Conservation (phyloP, 2,329 filamentous ascomycete species). For the Hymenoscyphus fructigenus region DNA sequence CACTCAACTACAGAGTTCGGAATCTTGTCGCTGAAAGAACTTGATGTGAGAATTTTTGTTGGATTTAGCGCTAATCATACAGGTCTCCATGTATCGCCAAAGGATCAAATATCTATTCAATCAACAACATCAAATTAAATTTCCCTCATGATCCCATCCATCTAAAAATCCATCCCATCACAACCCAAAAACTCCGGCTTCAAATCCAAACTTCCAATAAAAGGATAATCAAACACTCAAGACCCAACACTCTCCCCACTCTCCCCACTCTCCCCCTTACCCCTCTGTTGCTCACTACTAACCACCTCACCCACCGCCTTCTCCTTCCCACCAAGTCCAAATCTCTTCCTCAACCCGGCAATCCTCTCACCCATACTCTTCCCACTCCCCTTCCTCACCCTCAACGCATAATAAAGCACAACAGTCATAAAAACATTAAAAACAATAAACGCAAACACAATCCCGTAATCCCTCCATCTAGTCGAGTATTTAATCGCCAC, state of each 20-base stretch:
- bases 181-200: too few species aligned
- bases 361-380: not conserved
- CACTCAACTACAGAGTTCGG: too few species aligned
- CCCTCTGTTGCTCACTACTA: not conserved
- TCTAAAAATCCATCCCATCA: too few species aligned
- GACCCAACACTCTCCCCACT: not conserved
- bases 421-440: constrained; percentile 56
- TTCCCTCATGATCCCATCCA: too few species aligned
- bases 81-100: too few species aligned
- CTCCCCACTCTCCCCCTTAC: not conserved
- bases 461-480: constrained; percentile 68
- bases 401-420: constrained; percentile 51
- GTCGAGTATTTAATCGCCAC: constrained; percentile 55
- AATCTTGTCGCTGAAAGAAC: too few species aligned
- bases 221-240: not conserved
- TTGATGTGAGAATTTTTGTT: too few species aligned
- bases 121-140: too few species aligned
- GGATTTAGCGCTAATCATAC: too few species aligned
- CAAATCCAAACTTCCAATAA: too few species aligned
- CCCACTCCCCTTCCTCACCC: constrained; percentile 33
- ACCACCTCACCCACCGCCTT: not conserved
- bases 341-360: not conserved
- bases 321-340: not conserved
- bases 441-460: constrained; percentile 57
- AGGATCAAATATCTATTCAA: too few species aligned